These are phyloP conservation scores for Amaranthus hypochondriacus DNA, from an alignment of 148 eudicot species.

Conservation along the genomic window DNA sequence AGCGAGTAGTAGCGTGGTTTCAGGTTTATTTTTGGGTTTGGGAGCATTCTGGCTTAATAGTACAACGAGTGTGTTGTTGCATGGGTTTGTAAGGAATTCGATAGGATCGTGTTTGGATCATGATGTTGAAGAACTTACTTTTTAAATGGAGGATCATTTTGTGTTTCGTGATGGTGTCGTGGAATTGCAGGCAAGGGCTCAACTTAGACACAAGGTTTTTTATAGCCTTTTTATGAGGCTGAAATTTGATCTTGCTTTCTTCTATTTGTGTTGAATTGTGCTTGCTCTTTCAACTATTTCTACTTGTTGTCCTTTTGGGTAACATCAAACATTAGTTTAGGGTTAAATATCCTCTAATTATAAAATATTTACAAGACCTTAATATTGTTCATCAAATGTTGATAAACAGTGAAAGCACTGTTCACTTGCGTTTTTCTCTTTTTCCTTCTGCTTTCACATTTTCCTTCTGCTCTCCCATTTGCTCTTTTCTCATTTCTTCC, in stretches of 20 bases:
- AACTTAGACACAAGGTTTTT: constrained; percentile 59
- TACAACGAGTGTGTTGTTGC: constrained; percentile 40
- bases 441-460: too few species aligned
- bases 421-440: too few species aligned
- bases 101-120: constrained; percentile 59
- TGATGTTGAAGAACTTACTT: constrained; percentile 62
- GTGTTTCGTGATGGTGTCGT: constrained; percentile 35
- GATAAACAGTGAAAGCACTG: too few species aligned
- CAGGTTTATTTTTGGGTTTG: constrained; percentile 26
- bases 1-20: not conserved
- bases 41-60: constrained; percentile 26
- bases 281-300: not conserved
- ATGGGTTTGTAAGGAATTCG: constrained; percentile 54
- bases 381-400: too few species aligned
- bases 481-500: too few species aligned
- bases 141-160: constrained; percentile 63
- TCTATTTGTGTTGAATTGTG: not conserved
- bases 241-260: constrained; percentile 23
- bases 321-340: too few species aligned
- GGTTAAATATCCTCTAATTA: too few species aligned
- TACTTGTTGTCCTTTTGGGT: too few species aligned
- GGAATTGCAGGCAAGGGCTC: constrained; percentile 62
- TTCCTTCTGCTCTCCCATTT: too few species aligned
- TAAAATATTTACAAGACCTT: too few species aligned
- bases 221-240: constrained; percentile 77